Evolutionary conservation across 306 rosid species (phyloP).

Genomic region (Cyclanthera cordifolia): DNA sequence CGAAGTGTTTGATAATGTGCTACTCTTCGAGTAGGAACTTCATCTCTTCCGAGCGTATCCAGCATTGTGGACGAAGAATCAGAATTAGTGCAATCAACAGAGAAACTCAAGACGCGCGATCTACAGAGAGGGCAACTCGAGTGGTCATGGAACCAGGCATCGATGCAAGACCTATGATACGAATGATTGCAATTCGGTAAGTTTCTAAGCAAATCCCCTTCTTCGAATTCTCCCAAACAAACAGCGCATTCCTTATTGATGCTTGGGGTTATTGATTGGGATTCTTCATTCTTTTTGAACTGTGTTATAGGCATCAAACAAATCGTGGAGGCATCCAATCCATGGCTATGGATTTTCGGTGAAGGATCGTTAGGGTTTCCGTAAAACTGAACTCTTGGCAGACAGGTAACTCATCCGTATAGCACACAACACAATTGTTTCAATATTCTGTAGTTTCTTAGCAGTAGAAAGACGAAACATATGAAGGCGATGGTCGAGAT

Average conservation of each 20-base stretch:
- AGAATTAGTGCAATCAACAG: not conserved
- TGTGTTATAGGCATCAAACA: conserved; percentile 24
- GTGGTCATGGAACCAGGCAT: conserved; percentile 34
- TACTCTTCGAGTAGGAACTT: conserved; percentile 11
- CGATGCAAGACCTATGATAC: conserved; percentile 46
- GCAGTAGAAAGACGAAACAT: conserved; percentile 10
- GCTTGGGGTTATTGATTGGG: conserved; percentile 6
- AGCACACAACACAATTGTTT: not conserved
- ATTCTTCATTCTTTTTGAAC: conserved; percentile 29
- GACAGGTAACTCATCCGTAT: not conserved
- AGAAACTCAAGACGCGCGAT: conserved; percentile 17
- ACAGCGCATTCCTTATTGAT: conserved; percentile 31
- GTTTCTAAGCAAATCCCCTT: conserved; percentile 37
- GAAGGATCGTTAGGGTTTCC: conserved; percentile 18
- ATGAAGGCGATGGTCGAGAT: not conserved
- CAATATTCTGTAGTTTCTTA: conserved; percentile 10
- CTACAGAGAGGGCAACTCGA: conserved; percentile 52
- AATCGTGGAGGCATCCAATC: conserved; percentile 20
- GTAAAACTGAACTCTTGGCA: conserved; percentile 12
- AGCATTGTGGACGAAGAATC: not conserved
- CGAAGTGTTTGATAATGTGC: conserved; percentile 16
- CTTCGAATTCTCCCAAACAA: conserved; percentile 51
- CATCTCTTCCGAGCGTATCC: not conserved
- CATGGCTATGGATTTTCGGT: conserved; percentile 24
- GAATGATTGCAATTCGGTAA: conserved; percentile 34